phyloP scores from a whole-genome alignment of 2,329 filamentous ascomycete species.

The Colletotrichum sansevieriae region DNA sequence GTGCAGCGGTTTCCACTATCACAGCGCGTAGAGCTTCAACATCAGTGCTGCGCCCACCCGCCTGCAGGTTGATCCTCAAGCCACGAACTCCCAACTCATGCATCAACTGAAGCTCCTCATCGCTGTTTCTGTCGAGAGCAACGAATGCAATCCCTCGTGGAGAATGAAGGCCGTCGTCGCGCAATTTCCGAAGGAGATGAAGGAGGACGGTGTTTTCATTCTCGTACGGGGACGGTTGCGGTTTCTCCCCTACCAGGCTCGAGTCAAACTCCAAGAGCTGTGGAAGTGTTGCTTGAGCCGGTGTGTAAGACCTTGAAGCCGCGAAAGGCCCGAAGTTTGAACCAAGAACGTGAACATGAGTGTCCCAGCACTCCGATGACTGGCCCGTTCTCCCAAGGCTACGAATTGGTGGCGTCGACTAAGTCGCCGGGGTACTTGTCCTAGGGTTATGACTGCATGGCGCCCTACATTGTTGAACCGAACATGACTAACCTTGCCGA shows the following conservation, averaged over 20 bases:
- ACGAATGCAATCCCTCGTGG: constrained; percentile 21
- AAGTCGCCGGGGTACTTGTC: too few species aligned
- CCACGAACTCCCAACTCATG: neutral
- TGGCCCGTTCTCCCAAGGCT: too few species aligned
- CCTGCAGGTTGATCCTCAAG: constrained; percentile 19
- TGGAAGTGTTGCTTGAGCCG: neutral
- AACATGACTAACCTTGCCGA: neutral
- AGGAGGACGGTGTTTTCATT: constrained; percentile 7
- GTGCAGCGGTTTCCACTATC: neutral
- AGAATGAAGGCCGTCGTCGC: neutral
- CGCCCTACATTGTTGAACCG: too few species aligned
- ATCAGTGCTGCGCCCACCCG: neutral
- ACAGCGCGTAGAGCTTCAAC: neutral
- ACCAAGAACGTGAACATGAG: too few species aligned
- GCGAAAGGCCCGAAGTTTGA: too few species aligned
- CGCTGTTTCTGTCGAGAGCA: neutral
- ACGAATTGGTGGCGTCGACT: too few species aligned
- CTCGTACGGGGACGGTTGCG: constrained; percentile 23
- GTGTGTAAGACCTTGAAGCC: too few species aligned
- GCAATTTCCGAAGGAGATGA: neutral
- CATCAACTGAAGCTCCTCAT: constrained; percentile 9
- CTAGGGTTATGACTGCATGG: too few species aligned
- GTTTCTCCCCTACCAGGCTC: neutral
- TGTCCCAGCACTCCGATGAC: too few species aligned
- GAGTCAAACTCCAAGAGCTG: constrained; percentile 17